Base-by-base conservation (phyloP, 768 basidiomycete genomes). In the Thelephora ganbajun region DNA sequence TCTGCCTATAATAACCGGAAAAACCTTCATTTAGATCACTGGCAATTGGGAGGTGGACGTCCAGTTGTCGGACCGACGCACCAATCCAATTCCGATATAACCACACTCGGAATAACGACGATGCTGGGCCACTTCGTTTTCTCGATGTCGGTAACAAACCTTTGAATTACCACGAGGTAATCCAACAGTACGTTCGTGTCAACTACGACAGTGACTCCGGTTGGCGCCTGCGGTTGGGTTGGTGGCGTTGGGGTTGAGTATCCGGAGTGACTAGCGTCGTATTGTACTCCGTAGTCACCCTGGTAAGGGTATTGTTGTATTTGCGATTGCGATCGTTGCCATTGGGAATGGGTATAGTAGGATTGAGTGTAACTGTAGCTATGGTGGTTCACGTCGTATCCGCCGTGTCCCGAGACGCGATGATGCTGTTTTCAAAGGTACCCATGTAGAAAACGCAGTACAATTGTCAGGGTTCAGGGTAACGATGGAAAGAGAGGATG, bases 151-250 rank as follows among this genome's bases (percentile, higher is more conserved):
- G 69, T 66, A 37, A 80, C 75, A 56, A 89, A 83, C 42, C 72
- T 69, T 50, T 74, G 69, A 50, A 89, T 61, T 35, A 75, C 69
- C 47, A 78, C 76, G 50, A 87, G 72, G 51, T 78, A 69, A 57
- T 79, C 76, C 54, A 86, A 62, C 22, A 91, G 66, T 51, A 89
- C 74, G 54, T 90, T 91, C 23, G 87, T 90, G 57, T 91, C 87
- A 30, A 87, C 58, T 13, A 90, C 73, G 45, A 89, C 56, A 53
- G 72, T 74, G 14, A 66, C 63, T 33, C 65, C 57, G 49, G 54
- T 36, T 19, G 48, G 33, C 26, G 43, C 50, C 12, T 45, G 37
- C 33, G 44, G 37, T 11, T 50, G 30, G 45, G 55, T n/a, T 22
- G 30, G 20, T 33, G 5, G 19, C 26, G 26, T 30, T 9, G 26